Base-by-base conservation (phyloP, 306 rosid genomes). In the Castanopsis chinensis region DNA sequence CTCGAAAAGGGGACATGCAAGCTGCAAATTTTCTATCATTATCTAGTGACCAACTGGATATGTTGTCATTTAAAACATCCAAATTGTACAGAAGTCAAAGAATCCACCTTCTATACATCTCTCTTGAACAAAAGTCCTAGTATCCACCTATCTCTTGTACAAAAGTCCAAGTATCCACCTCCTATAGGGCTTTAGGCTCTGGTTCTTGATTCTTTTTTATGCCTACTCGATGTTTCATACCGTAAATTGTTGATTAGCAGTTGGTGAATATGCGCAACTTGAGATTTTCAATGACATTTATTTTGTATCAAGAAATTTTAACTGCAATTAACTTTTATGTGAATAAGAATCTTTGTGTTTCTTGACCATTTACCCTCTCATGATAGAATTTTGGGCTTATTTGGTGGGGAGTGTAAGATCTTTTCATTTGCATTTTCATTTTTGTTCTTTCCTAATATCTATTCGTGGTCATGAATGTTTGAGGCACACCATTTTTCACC, bases 121-220 rank as follows among this genome's bases (percentile, higher is more conserved):
- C 43, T 45, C 52, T 8, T 65, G 71, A 6, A 64, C 70, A 64
- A 64, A 64, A 30, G 60, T 57, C 21, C 55, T 33, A 67, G 59
- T 56, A 67, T 35, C 69, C 32, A 35, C 37, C 69, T 33, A 7
- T 35, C 41, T 45, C 52, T 45, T 45, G 4, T 45, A 45, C 53
- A 3, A 12, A 49, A 49, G 17, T 49, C 15, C 53, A 12, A 12
- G 0, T 83, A 61, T 77, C 61, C 83, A 41, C 78, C 55, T 75
- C 45, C 27, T 64, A 23, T 14, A 33, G 71, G 57, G 33, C 75
- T 61, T 65, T 51, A 52, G 56, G 81, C 58, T 67, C 56, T 28
- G 55, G 73, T 56, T 60, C 60, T 43, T 77, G 20, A 65, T 21
- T 82, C 61, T 14, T 59, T 81, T 72, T 77, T 67, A 3, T 20